Percentiles rank a stretch among this genome's conserved stretches.
Evolutionary conservation across 495 filamentous ascomycete species (phyloP).

Genomic region (Aspergillus kassunensis): DNA sequence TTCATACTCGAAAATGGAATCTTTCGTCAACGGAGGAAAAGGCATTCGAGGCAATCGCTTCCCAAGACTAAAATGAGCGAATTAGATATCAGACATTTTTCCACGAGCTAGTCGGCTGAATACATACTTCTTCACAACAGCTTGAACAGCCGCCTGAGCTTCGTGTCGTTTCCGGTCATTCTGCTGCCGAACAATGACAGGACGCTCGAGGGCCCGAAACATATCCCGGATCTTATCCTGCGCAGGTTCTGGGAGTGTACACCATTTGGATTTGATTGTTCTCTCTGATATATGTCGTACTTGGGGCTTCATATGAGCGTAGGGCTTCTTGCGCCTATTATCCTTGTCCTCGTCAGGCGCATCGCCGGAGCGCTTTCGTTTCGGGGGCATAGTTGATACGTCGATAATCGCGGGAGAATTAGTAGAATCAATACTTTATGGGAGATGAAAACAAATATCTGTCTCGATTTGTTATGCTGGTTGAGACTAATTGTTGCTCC

Average conservation of each 20-base stretch:
- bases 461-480: too few species aligned
- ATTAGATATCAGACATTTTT: too few species aligned
- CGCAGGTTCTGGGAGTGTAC: conserved; percentile 45
- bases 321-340: conserved; percentile 28
- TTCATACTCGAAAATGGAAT: conserved; percentile 58
- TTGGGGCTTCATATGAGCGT: conserved; percentile 46
- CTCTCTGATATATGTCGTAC: conserved; percentile 51
- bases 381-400: conserved; percentile 29
- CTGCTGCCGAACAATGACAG: conserved; percentile 50
- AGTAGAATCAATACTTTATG: background rate
- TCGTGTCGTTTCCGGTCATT: conserved; percentile 54
- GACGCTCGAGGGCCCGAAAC: conserved; percentile 50
- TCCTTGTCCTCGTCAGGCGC: conserved; percentile 20
- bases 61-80: conserved; percentile 32
- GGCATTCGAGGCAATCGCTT: conserved; percentile 53
- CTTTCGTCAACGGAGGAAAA: conserved; percentile 55
- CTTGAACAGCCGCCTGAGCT: conserved; percentile 50
- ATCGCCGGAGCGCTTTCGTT: conserved; percentile 32
- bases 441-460: background rate
- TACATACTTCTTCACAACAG: conserved; percentile 44
- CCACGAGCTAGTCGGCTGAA: too few species aligned
- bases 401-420: background rate
- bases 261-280: conserved; percentile 57
- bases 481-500: conserved; percentile 5
- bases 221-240: conserved; percentile 51